Conservation (phyloP, 192 early-diverging fungal genomes). For the Rhizoclosmatium sp. region DNA sequence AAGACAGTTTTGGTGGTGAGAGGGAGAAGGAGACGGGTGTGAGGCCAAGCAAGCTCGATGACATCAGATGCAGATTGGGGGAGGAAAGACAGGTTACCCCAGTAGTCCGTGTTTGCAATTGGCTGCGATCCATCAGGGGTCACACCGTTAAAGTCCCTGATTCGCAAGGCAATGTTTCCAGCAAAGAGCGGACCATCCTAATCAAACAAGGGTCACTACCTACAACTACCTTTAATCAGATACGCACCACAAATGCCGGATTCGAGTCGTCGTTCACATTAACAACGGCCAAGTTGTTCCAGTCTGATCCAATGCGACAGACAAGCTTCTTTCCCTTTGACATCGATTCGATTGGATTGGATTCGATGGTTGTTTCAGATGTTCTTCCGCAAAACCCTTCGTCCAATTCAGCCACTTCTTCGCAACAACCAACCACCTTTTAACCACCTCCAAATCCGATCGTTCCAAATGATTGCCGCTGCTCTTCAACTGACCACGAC, state of each 20-base stretch:
- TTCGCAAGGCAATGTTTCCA: slow-evolving; percentile 60
- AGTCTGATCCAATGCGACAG: slow-evolving; percentile 5
- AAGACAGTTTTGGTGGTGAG: too few relatives aligned
- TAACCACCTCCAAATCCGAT: too few relatives aligned
- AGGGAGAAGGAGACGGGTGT: too few relatives aligned
- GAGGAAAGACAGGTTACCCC: too few relatives aligned
- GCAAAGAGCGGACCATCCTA: slow-evolving; percentile 47
- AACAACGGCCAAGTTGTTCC: slow-evolving; percentile 5
- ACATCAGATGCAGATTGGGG: too few relatives aligned
- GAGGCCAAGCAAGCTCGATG: too few relatives aligned
- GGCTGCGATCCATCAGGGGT: slow-evolving; percentile 24
- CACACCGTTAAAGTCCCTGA: slow-evolving; percentile 56
- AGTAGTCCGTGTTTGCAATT: background rate
- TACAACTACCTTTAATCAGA: background rate
- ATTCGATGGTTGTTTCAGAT: too few relatives aligned
- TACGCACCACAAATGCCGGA: slow-evolving; percentile 54
- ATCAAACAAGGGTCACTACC: too few relatives aligned
- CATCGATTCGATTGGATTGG: too few relatives aligned
- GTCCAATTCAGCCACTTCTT: too few relatives aligned
- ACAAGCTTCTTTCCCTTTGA: background rate
- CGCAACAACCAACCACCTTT: too few relatives aligned
- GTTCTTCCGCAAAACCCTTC: too few relatives aligned
- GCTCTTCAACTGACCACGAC: slow-evolving; percentile 25
- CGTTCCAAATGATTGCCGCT: background rate
- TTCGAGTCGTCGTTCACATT: slow-evolving; percentile 64